These are phyloP conservation scores for Peronospora belbahrii DNA, from an alignment of 352 stramenopile genomes.

Conservation along the genomic window DNA sequence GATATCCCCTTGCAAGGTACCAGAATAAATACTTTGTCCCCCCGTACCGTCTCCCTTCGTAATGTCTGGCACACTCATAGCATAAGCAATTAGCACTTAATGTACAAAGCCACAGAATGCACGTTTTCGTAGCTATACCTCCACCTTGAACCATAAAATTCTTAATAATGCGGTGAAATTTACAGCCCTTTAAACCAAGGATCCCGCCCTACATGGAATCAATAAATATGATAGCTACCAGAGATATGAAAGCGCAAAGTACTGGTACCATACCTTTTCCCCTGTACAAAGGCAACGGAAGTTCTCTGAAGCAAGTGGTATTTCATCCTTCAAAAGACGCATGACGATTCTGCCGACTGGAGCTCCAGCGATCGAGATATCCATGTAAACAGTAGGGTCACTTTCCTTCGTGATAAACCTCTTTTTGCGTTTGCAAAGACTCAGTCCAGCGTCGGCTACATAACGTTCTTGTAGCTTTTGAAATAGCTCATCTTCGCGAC, in stretches of 20 bases:
- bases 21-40: constrained; percentile 71
- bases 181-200: constrained; percentile 81
- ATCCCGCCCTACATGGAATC: constrained; percentile 14
- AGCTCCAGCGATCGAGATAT: constrained; percentile 84
- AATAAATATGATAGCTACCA: not conserved
- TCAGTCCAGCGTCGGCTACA: constrained; percentile 20
- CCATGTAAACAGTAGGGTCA: constrained; percentile 92
- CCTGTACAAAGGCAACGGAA: constrained; percentile 84
- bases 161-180: constrained; percentile 90
- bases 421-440: constrained; percentile 39
- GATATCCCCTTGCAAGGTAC: constrained; percentile 49
- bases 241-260: not conserved
- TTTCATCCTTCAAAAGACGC: constrained; percentile 90
- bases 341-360: constrained; percentile 89
- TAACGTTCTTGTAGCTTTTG: constrained; percentile 64
- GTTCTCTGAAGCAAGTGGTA: constrained; percentile 93
- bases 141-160: constrained; percentile 88
- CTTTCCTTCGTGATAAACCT: constrained; percentile 38
- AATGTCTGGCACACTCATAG: constrained; percentile 31
- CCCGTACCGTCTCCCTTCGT: constrained; percentile 66
- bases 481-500: constrained; percentile 61
- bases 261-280: constrained; percentile 43
- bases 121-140: constrained; percentile 20
- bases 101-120: not conserved
- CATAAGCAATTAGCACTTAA: not conserved